These are phyloP conservation scores for Schoenoplectus tabernaemontani DNA, from an alignment of 202 grass and related monocot genomes.

Conservation along the genomic window DNA sequence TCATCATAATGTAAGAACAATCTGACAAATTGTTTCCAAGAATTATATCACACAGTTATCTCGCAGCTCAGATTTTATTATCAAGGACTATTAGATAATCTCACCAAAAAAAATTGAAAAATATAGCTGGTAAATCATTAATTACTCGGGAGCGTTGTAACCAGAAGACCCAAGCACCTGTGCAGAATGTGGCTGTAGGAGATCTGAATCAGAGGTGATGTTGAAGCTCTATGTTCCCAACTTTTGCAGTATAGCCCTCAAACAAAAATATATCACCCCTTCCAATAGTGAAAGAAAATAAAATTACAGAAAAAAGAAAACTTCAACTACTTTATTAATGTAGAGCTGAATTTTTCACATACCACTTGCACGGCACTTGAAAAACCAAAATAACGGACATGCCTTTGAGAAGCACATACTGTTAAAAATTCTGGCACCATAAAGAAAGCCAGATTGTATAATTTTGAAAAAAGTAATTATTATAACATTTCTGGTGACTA, in stretches of 20 bases:
- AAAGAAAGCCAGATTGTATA: neutral
- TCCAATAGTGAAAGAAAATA: conserved; percentile 17
- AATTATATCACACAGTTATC: too few relatives aligned
- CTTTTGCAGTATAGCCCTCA: conserved; percentile 50
- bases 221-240: conserved; percentile 72
- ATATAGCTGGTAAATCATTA: neutral
- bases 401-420: neutral
- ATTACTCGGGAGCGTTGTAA: conserved; percentile 72
- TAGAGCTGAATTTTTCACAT: neutral
- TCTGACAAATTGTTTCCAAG: neutral
- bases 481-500: neutral
- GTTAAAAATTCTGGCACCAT: neutral
- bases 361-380: neutral
- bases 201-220: conserved; percentile 53
- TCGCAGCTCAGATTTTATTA: too few relatives aligned
- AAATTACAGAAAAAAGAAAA: neutral
- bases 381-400: neutral
- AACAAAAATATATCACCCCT: conserved; percentile 77
- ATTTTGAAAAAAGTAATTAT: neutral
- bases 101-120: neutral
- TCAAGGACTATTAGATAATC: neutral
- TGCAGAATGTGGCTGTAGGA: conserved; percentile 41
- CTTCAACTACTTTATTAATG: neutral
- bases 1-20: neutral
- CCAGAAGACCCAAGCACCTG: conserved; percentile 62